Percentiles rank a stretch among this genome's conserved stretches.
These are phyloP conservation scores for Macadamia integrifolia DNA, from an alignment of 164 flowering plant species.

Conservation along the genomic window DNA sequence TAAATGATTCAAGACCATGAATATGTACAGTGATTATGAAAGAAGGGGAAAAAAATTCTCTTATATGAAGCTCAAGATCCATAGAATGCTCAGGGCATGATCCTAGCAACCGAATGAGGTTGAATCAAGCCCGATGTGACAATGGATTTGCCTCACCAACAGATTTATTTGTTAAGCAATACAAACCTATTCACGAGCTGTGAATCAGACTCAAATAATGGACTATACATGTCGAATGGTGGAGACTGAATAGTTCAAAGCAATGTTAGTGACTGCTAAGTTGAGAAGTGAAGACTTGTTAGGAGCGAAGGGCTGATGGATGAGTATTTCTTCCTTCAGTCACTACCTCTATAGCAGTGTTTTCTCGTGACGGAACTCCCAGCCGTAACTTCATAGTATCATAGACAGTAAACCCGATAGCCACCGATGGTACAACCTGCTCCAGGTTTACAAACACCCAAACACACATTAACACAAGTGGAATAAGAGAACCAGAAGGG, in stretches of 20 bases:
- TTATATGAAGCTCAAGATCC: too few relatives aligned
- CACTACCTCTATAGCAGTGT: conserved; percentile 32
- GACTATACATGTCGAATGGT: background rate
- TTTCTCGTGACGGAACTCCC: conserved; percentile 78
- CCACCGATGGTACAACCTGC: conserved; percentile 98
- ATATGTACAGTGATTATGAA: too few relatives aligned
- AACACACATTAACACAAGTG: background rate
- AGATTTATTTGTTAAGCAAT: too few relatives aligned
- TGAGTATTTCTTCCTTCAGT: conserved; percentile 32
- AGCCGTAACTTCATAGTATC: conserved; percentile 74
- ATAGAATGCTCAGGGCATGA: too few relatives aligned
- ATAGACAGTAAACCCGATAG: conserved; percentile 93
- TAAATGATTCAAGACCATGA: too few relatives aligned
- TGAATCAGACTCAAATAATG: background rate
- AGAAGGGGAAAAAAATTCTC: too few relatives aligned
- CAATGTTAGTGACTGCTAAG: background rate
- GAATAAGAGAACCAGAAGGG: background rate
- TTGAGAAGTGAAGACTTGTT: background rate
- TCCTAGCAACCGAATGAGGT: too few relatives aligned
- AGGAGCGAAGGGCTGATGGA: conserved; percentile 39
- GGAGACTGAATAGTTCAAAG: background rate
- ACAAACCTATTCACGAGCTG: too few relatives aligned
- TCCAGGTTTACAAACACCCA: background rate
- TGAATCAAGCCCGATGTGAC: too few relatives aligned
- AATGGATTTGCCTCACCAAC: too few relatives aligned